Percentiles rank a stretch among this genome's conserved stretches.
Evolutionary conservation across 441 rosid species (phyloP).

Genomic region (Corymbia calophylla): DNA sequence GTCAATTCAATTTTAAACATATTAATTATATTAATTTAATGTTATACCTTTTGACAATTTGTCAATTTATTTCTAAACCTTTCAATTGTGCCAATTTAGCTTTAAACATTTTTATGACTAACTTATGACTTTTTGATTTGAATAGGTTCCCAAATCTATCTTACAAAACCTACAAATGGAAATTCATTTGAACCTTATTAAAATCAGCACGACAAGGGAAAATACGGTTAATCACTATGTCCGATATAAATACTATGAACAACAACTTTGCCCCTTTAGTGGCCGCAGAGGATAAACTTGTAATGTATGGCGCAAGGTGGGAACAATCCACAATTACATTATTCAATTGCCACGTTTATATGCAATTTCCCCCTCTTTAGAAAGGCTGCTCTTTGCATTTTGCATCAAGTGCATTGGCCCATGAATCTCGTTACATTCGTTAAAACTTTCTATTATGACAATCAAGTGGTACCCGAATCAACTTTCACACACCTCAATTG

Average conservation of each 20-base stretch:
- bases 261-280: not conserved
- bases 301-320: not conserved
- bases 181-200: not conserved
- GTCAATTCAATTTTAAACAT: no score
- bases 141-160: not conserved
- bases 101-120: no score
- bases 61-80: no score
- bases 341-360: not conserved
- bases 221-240: not conserved
- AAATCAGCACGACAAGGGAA: not conserved
- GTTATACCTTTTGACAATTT: no score
- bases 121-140: not conserved
- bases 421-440: accelerated
- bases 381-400: not conserved
- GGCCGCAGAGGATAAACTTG: not conserved
- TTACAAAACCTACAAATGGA: not conserved
- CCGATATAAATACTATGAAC: not conserved
- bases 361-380: not conserved
- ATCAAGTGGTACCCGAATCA: accelerated
- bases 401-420: not conserved
- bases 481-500: not conserved
- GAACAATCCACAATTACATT: not conserved
- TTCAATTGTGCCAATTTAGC: no score
- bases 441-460: not conserved
- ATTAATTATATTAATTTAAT: no score